Base-by-base conservation (phyloP, 768 basidiomycete genomes). In the Tylopilus sp. region DNA sequence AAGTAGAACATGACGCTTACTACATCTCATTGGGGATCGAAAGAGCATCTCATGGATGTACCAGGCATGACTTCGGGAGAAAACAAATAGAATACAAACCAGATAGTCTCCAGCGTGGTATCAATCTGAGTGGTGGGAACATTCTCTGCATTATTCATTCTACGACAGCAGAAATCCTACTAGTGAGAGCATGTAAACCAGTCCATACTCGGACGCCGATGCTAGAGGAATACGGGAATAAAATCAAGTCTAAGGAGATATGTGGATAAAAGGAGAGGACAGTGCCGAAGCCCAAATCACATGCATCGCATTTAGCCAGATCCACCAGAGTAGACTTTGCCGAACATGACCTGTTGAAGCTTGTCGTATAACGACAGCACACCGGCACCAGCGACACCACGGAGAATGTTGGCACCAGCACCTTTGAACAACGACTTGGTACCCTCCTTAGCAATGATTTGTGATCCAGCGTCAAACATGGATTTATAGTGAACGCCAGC, bases 331-430 rank as follows among this genome's bases (percentile, higher is more conserved):
- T 98, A 98, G 75, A 98, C 95, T 84, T 96, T 97, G 85, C 95
- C 94, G 77, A 98, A 98, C 82, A 95, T 75, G 64, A 92, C 73
- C 72, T 92, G 81, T 75, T 98, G 96, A 69, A 97, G 85, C 80
- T 98, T 96, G 86, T 98, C 97, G 78, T 98, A 98, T 57, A 98
- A 79, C 48, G 97, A 98, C 71, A 99, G 76, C 66, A 98, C 97
- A 92, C 96, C 96, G 74, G 96, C 96, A 80, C 97, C 97, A 72
- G 97, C 96, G 71, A 99, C 93, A 84, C 96, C 96, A 86, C 96
- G 95, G 66, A 98, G 92, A 61, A 92, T 87, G 75, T 87, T 87
- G 67, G 84, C 92, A 84, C 90, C 95, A 69, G 94, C 95, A 81
- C 96, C 95, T 87, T 98, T 97, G 88, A 98, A 98, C 70, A 98